Evolutionary conservation across 352 stramenopile species (phyloP), one percentile per base, ranked within the genome.

Genomic region (Globisporangium radiosum): DNA sequence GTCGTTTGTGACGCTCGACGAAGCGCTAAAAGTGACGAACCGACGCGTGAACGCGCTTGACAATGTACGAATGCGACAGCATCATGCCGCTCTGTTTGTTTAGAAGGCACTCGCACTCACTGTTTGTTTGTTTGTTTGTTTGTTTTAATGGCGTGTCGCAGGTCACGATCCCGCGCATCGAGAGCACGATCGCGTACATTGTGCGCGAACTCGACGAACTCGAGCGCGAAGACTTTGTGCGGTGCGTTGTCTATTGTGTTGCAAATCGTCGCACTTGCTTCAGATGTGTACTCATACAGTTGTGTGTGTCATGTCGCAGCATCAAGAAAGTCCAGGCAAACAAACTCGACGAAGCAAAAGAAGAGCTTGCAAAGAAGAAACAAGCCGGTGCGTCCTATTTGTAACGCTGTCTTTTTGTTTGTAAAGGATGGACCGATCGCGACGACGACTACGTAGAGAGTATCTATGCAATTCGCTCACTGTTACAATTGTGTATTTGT

Each of bases 281-380:
- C 59, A 49, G 10, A n/a, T 15, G 19, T 36, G 19, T n/a, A 53
- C 3, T 47, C 43, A n/a, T 47, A 13, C 11, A 17, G 4, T 4
- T 5, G 11, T n/a, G 43, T 14, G 3, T 17, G 6, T 62, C 5
- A 25, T 57, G 15, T 48, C 19, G 19, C 60, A 92, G 84, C 44
- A 95, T 99, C 54, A 99, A 99, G 74, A 98, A 99, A 66, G 96
- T 99, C 17, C 92, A 99, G 71, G 88, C 85, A 47, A 99, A 98
- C 77, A 99, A 99, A 79, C 72, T 97, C 68, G 81, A 89, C 38
- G 81, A 90, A 55, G 81, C 87, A n/a, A 92, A 94, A 63, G 69
- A 74, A 17, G 68, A 85, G 52, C 47, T 78, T 61, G 72, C 74
- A 17, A 80, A 76, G 60, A 78, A 76, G 60, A 83, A 86, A 55